Evolutionary conservation across 2,329 filamentous ascomycete genomes (phyloP).

Genomic region (Aspergillus puulaauensis): DNA sequence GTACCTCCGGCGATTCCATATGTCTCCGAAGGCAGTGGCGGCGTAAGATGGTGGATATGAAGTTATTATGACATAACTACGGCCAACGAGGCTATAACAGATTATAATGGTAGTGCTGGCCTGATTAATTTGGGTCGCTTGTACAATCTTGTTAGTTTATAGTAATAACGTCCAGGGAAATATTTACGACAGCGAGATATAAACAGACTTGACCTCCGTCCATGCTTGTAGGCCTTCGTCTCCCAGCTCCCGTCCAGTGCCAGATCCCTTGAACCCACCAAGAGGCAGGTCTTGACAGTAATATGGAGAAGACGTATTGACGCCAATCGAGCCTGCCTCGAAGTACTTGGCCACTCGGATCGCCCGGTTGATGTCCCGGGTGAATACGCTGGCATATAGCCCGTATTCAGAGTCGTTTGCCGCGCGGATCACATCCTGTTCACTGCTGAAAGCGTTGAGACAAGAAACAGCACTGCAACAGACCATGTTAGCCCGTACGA

Average conservation of each 20-base stretch:
- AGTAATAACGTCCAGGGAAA: neutral
- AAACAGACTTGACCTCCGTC: neutral
- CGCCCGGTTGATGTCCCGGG: slow-evolving; percentile 10
- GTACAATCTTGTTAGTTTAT: neutral
- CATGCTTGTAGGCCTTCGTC: neutral
- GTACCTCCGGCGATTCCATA: too few species aligned
- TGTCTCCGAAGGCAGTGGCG: too few species aligned
- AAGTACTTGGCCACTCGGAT: slow-evolving; percentile 8
- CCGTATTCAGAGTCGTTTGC: slow-evolving; percentile 47
- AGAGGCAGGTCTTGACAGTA: neutral
- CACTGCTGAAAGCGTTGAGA: slow-evolving; percentile 33
- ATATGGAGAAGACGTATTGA: slow-evolving; percentile 11
- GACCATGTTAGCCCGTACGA: too few species aligned
- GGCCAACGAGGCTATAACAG: too few species aligned
- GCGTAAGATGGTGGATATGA: too few species aligned
- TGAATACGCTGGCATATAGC: slow-evolving; percentile 11
- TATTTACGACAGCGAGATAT: neutral
- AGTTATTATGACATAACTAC: too few species aligned
- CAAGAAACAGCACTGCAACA: neutral
- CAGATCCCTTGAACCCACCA: neutral
- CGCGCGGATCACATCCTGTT: slow-evolving; percentile 54
- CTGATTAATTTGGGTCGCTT: too few species aligned
- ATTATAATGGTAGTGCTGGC: too few species aligned
- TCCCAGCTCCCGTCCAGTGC: neutral
- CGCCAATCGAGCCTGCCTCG: slow-evolving; percentile 8